Evolutionary conservation across 768 basidiomycete genomes (phyloP).

Genomic region (Royoungia palumana): DNA sequence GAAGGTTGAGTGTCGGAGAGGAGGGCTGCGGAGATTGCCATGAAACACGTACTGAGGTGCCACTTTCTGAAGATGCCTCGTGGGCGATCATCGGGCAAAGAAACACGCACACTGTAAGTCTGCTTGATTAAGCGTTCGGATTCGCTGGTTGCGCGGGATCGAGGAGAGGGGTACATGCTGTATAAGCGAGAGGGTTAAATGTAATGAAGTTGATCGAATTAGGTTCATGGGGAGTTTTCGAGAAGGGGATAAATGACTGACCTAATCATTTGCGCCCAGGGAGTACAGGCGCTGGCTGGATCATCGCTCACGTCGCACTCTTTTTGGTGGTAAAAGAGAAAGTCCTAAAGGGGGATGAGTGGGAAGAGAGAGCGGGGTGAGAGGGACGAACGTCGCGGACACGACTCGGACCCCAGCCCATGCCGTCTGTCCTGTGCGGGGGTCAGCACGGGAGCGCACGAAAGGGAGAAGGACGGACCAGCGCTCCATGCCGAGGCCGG

Average conservation of each 20-base stretch:
- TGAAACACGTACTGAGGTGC: constrained; percentile 47
- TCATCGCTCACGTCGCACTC: constrained; percentile 41
- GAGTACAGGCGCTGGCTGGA: constrained; percentile 50
- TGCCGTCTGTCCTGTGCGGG: constrained; percentile 51
- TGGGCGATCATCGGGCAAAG: constrained; percentile 41
- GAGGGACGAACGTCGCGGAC: constrained; percentile 44
- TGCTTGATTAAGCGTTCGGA: constrained; percentile 50
- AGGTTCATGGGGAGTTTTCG: constrained; percentile 27
- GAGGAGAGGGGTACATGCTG: constrained; percentile 40
- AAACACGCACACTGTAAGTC: constrained; percentile 51
- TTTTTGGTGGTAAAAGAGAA: constrained; percentile 54
- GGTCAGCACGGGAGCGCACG: not conserved
- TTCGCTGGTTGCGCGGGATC: constrained; percentile 36
- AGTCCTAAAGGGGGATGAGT: constrained; percentile 38
- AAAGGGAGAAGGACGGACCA: constrained; percentile 43
- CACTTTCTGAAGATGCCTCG: constrained; percentile 46
- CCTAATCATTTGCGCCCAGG: constrained; percentile 76
- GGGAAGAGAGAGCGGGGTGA: not conserved
- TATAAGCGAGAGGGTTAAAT: constrained; percentile 13
- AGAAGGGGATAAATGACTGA: constrained; percentile 30
- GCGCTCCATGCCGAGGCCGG: constrained; percentile 83
- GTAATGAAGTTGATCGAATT: constrained; percentile 23
- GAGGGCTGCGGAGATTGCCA: constrained; percentile 28
- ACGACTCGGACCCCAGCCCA: constrained; percentile 83
- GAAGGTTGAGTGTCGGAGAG: constrained; percentile 3